phyloP scores from a whole-genome alignment of 371 early-diverging fungal genomes.

The Rhizomucor pusillus region DNA sequence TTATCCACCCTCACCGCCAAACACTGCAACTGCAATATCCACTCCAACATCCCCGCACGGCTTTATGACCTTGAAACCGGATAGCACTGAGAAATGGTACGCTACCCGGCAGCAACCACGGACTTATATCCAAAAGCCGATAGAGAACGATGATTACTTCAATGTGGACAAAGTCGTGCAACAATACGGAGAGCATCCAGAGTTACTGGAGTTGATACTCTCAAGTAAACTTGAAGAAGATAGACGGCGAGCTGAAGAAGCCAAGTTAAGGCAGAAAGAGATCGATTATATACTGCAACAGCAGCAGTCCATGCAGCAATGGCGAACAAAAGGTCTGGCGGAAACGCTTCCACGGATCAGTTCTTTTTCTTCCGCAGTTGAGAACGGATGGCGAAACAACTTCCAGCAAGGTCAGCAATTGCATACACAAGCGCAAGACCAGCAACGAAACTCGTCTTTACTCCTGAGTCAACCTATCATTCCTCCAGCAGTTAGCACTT shows the following conservation, averaged over 20 bases:
- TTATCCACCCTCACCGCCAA: constrained; percentile 12
- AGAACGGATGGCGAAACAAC: not conserved
- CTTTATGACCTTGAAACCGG: not conserved
- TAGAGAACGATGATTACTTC: constrained; percentile 5
- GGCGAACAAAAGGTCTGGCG: too few species aligned
- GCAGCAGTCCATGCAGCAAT: constrained; percentile 1
- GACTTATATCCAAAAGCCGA: not conserved
- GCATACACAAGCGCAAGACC: not conserved
- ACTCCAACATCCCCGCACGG: not conserved
- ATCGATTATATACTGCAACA: constrained; percentile 31
- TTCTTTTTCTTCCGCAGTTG: not conserved
- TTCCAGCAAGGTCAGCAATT: not conserved
- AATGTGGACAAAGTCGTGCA: constrained; percentile 50
- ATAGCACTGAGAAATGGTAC: constrained; percentile 2
- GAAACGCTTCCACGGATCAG: constrained; percentile 1
- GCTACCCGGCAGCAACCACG: not conserved
- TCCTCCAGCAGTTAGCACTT: not conserved
- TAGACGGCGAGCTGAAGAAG: constrained; percentile 54
- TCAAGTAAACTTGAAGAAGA: constrained; percentile 57
- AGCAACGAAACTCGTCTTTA: not conserved
- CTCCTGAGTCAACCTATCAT: not conserved
- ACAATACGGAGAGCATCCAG: constrained; percentile 45
- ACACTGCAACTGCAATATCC: constrained; percentile 7
- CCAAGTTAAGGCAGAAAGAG: constrained; percentile 43
- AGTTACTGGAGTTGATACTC: constrained; percentile 49